Conservation (phyloP, 2,329 filamentous ascomycete genomes). For the Phaeophleospora eucalypticola region DNA sequence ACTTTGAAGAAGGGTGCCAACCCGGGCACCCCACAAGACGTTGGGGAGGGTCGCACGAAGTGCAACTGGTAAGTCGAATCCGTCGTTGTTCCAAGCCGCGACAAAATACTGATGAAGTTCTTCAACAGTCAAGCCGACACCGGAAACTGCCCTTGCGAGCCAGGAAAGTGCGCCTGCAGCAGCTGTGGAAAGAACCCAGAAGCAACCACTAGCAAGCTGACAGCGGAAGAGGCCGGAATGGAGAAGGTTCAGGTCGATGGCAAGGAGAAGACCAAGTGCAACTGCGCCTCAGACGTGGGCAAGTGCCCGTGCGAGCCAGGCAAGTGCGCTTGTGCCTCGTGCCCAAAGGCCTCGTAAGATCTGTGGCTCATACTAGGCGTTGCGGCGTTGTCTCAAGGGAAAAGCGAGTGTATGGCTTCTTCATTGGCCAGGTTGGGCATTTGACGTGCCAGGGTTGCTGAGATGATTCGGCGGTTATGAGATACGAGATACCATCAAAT, state of each 20-base stretch:
- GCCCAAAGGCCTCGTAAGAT: slow-evolving; percentile 39
- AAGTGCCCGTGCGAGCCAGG: slow-evolving; percentile 47
- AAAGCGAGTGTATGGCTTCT: neutral
- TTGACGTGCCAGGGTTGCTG: neutral
- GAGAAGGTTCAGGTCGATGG: slow-evolving; percentile 50
- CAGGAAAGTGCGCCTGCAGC: slow-evolving; percentile 44
- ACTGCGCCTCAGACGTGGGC: slow-evolving; percentile 43
- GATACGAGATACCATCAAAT: too few species aligned
- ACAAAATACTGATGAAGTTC: too few species aligned
- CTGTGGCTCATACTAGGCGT: neutral
- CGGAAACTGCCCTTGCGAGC: slow-evolving; percentile 39
- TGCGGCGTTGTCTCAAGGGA: neutral
- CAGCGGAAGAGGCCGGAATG: slow-evolving; percentile 35
- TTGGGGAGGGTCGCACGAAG: slow-evolving; percentile 38
- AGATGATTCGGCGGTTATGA: neutral
- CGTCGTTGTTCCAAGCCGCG: too few species aligned
- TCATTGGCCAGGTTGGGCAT: too few species aligned
- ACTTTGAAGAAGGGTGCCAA: slow-evolving; percentile 68
- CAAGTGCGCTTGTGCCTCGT: slow-evolving; percentile 46
- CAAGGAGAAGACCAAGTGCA: slow-evolving; percentile 47
- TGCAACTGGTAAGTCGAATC: slow-evolving; percentile 46
- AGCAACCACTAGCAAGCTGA: slow-evolving; percentile 20
- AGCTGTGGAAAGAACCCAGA: slow-evolving; percentile 47
- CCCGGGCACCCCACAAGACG: slow-evolving; percentile 38
- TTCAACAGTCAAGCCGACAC: neutral